Evolutionary conservation across 148 eudicot genomes (phyloP).

Genomic region (Cornus suecica): DNA sequence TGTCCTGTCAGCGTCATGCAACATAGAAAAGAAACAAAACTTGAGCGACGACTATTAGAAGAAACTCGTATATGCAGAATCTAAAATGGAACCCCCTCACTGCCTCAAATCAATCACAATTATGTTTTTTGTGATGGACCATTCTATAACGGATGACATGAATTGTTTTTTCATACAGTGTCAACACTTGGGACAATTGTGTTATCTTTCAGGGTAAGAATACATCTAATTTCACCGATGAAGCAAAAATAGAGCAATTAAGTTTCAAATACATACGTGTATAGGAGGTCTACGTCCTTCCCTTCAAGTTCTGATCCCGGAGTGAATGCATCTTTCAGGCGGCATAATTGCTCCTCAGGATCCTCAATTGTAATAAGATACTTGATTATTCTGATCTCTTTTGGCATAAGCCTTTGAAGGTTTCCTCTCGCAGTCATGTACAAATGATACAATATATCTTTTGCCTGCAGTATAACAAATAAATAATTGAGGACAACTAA

Average conservation of each 20-base stretch:
- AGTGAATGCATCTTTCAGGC: conserved; percentile 80
- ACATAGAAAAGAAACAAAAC: background rate
- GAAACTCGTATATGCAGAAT: too few species aligned
- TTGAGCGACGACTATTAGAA: background rate
- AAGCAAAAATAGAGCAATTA: background rate
- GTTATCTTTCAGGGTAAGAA: background rate
- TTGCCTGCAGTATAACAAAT: conserved; percentile 42
- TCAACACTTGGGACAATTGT: too few species aligned
- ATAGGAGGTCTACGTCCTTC: conserved; percentile 55
- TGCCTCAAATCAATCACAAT: too few species aligned
- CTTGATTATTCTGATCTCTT: conserved; percentile 73
- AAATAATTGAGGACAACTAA: background rate
- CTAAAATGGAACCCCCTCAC: too few species aligned
- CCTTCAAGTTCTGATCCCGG: conserved; percentile 85
- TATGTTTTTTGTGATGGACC: too few species aligned
- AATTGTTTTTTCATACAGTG: background rate
- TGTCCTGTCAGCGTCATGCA: conserved; percentile 51
- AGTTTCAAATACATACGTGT: conserved; percentile 59
- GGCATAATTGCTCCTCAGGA: conserved; percentile 72
- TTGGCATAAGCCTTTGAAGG: conserved; percentile 81
- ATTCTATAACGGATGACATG: too few species aligned
- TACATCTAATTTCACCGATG: conserved; percentile 1
- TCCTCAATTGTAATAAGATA: conserved; percentile 75
- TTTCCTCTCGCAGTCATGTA: conserved; percentile 64
- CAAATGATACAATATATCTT: conserved; percentile 77